Base-by-base conservation (phyloP, 2,329 filamentous ascomycete species). In the Aspergillus texensis region DNA sequence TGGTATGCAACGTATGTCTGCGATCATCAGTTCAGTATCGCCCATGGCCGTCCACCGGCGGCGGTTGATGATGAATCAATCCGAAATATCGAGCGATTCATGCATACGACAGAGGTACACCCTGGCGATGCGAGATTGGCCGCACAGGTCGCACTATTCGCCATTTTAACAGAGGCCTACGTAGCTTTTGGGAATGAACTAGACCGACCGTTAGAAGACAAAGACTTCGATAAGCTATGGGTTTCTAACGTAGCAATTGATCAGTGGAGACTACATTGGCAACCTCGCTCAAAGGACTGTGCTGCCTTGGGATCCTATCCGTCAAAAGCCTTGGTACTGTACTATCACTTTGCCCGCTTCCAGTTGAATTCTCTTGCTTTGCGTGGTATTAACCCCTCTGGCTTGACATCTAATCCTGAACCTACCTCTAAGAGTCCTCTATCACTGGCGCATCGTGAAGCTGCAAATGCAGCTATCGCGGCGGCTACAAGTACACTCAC, bases 1-100 rank as follows among this genome's bases (percentile, higher is more conserved):
- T 87, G 85, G 85, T 87, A 85, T 68, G 72, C 85, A 12, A 69
- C 85, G 0, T 88, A 87, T 67, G 83, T 86, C 0, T 87, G 85
- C 67, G 86, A 88, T 68, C 85, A 86, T 62, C 86, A 88, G 68
- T 82, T 87, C 32, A 84, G 82, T 1, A 86, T 85, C 6, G 70
- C 85, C 0, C 86, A 86, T 56, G 83, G 83, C 0, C 75, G 85
- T 0, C 82, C 82, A 1, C 81, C 83, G 0, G 80, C 85, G 14
- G 80, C 85, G 0, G 80, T 80, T 14, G 83, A 85, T 52, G 81
- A 86, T 46, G 73, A 77, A 3, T 80, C 82, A 0, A 82, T 86
- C 36, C 80, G 83, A 50, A 81, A 83, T 1, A 83, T 83, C 77
- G 82, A 85, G 36, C 76, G 77, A 19, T 81, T 86, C 32, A 70